Evolutionary conservation across 2,329 filamentous ascomycete species (phyloP).

Genomic region (Periconia sp.): DNA sequence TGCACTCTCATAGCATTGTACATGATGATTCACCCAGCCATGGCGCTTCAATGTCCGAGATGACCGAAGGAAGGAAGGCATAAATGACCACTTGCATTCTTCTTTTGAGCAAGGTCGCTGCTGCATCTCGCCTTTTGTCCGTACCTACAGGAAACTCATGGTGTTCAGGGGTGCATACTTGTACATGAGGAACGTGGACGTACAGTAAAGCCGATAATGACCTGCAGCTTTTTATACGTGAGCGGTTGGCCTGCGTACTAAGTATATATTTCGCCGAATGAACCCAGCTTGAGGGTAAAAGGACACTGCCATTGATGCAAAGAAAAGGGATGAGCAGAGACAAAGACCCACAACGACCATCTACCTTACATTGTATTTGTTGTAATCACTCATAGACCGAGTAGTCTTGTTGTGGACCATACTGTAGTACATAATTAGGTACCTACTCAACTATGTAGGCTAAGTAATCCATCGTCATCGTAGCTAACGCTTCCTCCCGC

Average conservation of each 20-base stretch:
- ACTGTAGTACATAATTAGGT: too few species aligned
- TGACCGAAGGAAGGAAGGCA: background rate
- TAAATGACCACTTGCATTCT: background rate
- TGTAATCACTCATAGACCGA: too few species aligned
- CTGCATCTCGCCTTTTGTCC: background rate
- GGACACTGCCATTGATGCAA: too few species aligned
- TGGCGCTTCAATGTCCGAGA: slow-evolving; percentile 6
- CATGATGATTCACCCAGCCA: background rate
- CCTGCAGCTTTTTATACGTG: too few species aligned
- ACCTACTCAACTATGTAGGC: background rate
- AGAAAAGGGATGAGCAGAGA: too few species aligned
- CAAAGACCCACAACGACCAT: too few species aligned
- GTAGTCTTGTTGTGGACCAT: too few species aligned
- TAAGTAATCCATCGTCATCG: background rate
- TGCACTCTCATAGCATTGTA: background rate
- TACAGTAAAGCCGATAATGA: background rate
- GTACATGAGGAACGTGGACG: background rate
- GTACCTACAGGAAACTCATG: background rate
- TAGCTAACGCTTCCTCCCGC: background rate
- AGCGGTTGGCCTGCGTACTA: too few species aligned
- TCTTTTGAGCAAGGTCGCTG: background rate
- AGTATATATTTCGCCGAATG: too few species aligned
- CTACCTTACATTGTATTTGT: too few species aligned
- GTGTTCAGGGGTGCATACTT: slow-evolving; percentile 11
- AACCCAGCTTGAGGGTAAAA: too few species aligned